A percentile compares a stretch with the other conserved stretches of the same genome.
Conservation (phyloP, 2,329 filamentous ascomycete species). For the Fusarium multiceps region DNA sequence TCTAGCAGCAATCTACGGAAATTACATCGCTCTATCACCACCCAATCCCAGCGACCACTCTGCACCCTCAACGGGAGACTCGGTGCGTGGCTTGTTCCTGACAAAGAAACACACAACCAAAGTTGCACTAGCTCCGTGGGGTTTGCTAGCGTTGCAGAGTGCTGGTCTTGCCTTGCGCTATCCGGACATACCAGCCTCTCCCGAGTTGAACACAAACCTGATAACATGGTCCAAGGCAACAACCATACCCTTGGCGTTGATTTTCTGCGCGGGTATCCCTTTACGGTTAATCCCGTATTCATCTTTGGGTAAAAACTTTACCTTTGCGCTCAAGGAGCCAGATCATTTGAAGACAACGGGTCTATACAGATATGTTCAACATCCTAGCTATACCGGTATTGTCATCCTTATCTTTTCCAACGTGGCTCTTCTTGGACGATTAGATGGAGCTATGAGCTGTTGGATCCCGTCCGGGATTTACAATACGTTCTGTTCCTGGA, state of each 20-base stretch:
- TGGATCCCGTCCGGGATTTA: slow-evolving; percentile 49
- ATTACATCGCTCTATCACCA: slow-evolving; percentile 48
- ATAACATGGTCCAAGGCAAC: slow-evolving; percentile 54
- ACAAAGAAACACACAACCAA: slow-evolving; percentile 44
- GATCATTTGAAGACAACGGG: slow-evolving; percentile 59
- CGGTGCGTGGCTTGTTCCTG: slow-evolving; percentile 42
- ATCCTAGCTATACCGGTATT: slow-evolving; percentile 63
- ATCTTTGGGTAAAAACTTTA: slow-evolving; percentile 63
- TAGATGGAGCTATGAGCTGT: slow-evolving; percentile 55
- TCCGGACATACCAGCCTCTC: slow-evolving; percentile 33
- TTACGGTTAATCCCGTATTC: slow-evolving; percentile 55
- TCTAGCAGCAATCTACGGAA: slow-evolving; percentile 46
- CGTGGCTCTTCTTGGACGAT: slow-evolving; percentile 49
- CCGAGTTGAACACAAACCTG: slow-evolving; percentile 47
- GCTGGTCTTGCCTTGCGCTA: slow-evolving; percentile 36
- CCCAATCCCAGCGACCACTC: slow-evolving; percentile 45
- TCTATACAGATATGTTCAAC: slow-evolving; percentile 62
- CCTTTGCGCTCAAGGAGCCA: slow-evolving; percentile 62
- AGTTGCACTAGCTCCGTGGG: slow-evolving; percentile 39
- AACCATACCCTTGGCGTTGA: slow-evolving; percentile 49
- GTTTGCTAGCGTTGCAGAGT: slow-evolving; percentile 37
- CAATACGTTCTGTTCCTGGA: neutral
- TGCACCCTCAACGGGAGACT: slow-evolving; percentile 32
- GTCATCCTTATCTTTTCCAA: slow-evolving; percentile 50
- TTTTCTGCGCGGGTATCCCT: slow-evolving; percentile 48